Conservation (phyloP, 1,284 basidiomycete genomes). For the Tylopilus sp. region DNA sequence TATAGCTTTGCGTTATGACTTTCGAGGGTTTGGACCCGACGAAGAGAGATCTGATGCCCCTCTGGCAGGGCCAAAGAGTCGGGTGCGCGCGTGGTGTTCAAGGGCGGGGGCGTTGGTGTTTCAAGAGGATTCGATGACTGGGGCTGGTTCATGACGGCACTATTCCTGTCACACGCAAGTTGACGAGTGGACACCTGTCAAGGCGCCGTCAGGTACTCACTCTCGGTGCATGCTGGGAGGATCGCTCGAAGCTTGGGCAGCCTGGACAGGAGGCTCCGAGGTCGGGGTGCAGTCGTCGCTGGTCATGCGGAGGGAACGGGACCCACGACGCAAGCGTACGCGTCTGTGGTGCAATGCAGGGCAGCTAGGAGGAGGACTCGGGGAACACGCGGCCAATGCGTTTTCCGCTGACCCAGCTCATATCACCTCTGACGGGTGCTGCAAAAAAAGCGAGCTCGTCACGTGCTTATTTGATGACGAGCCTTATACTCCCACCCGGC, state of each 20-base stretch:
- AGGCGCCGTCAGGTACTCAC: constrained; percentile 19
- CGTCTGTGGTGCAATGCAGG: too few relatives aligned
- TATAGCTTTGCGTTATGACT: constrained; percentile 49
- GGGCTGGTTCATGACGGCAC: background rate
- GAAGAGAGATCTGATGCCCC: constrained; percentile 36
- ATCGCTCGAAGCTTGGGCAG: constrained; percentile 1
- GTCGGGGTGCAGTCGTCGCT: background rate
- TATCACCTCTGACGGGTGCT: too few relatives aligned
- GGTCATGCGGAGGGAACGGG: constrained; percentile 11
- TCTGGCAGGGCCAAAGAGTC: constrained; percentile 41
- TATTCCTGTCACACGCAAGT: constrained; percentile 7
- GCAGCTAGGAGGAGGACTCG: background rate
- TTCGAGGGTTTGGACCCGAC: constrained; percentile 34
- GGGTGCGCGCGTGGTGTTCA: constrained; percentile 43
- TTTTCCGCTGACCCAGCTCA: too few relatives aligned
- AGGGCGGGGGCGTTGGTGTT: constrained; percentile 7
- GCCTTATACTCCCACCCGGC: background rate
- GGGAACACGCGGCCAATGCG: too few relatives aligned
- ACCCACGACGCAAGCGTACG: background rate
- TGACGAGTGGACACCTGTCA: background rate
- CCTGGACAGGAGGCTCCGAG: background rate
- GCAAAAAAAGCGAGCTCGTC: too few relatives aligned
- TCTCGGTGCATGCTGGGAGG: background rate
- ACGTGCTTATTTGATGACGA: too few relatives aligned
- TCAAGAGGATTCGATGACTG: constrained; percentile 38